These are phyloP conservation scores for Rosa persica DNA, from an alignment of 306 rosid genomes.

Conservation along the genomic window DNA sequence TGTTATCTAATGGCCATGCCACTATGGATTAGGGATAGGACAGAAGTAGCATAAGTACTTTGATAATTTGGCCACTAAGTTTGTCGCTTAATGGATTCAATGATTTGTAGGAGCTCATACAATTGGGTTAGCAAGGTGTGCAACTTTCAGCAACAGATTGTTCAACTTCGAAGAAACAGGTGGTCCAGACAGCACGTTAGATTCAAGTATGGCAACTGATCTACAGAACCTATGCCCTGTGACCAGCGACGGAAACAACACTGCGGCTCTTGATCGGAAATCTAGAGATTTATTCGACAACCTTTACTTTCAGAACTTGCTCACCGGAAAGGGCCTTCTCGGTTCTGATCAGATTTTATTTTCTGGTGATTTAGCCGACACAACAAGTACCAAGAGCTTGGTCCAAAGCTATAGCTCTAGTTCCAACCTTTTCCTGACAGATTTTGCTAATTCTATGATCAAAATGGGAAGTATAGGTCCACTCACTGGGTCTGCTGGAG, in stretches of 20 bases:
- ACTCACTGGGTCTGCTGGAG: constrained; percentile 63
- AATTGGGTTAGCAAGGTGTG: constrained; percentile 68
- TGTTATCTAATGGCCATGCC: background rate
- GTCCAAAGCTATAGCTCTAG: constrained; percentile 54
- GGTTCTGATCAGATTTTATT: constrained; percentile 71
- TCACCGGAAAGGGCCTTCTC: constrained; percentile 59
- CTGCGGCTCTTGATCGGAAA: constrained; percentile 58
- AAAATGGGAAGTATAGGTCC: constrained; percentile 76
- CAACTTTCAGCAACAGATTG: constrained; percentile 59
- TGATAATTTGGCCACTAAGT: background rate
- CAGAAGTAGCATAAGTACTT: background rate
- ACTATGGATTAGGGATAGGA: background rate
- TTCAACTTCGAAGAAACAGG: constrained; percentile 71
- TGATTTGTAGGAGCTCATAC: constrained; percentile 74
- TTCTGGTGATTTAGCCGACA: constrained; percentile 43
- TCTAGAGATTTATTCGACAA: constrained; percentile 81
- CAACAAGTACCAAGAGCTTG: constrained; percentile 44
- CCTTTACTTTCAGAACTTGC: constrained; percentile 69
- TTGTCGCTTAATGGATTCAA: background rate
- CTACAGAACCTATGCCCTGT: constrained; percentile 66
- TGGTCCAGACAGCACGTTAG: constrained; percentile 56
- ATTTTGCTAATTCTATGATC: constrained; percentile 71
- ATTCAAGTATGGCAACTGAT: constrained; percentile 44
- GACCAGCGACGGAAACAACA: constrained; percentile 58
- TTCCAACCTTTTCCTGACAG: constrained; percentile 42